Evolutionary conservation across 441 rosid genomes (phyloP), one percentile per base, ranked within the genome.

Genomic region (Pelargonium australe): DNA sequence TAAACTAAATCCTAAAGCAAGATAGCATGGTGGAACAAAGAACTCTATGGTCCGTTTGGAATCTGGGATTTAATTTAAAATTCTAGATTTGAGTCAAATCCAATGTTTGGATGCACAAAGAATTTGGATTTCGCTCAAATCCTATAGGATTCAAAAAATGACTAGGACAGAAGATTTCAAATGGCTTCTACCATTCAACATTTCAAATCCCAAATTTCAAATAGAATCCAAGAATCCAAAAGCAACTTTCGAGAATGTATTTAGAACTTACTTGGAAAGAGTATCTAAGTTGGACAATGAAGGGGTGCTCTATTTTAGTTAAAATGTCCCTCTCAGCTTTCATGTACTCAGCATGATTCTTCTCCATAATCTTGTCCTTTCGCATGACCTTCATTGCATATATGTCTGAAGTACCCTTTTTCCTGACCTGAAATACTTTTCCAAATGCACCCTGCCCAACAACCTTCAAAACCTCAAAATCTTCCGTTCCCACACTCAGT

Each of bases 341-440:
- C 99, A 90, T 94, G 84, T 91, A 94, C 63, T 85, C 96, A 0
- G 85, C 96, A 62, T 89, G 97, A 83, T 94, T 87, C 82, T 85
- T 89, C 84, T 94, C 96, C 86, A 94, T 84, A 13, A 94, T 88
- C 70, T 78, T 86, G 78, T 94, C 99, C 86, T 94, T 94, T 63
- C 99, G 78, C 97, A 94, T 88, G 70, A 94, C 98, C 85, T 94
- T 94, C 98, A 94, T 94, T 0, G 98, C 98, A 55, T 76, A 89
- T 71, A 94, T 89, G 77, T 91, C 96, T 11, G 88, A 78, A 2
- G 94, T 88, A 47, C 87, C 90, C 77, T 79, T 89, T 69, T 86
- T 87, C 88, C 92, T 88, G 70, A 91, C 98, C 75, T 94, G 97
- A 79, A 76, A 91, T 7, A 94, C 98, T 83, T 85, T 94, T 62